phyloP scores from a whole-genome alignment of 1,284 basidiomycete genomes.

The Macrocybe sp. region DNA sequence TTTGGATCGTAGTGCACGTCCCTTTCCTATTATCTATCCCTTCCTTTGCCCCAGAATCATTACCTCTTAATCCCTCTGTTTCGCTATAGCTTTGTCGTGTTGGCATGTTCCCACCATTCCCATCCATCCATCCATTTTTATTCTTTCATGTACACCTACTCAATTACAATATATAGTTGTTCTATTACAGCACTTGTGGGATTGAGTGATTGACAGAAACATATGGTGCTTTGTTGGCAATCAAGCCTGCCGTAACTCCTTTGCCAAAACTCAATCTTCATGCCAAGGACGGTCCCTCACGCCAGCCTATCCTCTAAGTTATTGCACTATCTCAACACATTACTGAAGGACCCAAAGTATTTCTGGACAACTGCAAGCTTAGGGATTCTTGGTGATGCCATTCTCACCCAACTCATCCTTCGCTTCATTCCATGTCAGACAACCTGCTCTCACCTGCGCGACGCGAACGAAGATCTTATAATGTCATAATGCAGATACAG shows the following conservation, averaged over 20 bases:
- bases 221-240: too few relatives aligned
- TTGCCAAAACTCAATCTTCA: too few relatives aligned
- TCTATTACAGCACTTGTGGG: too few relatives aligned
- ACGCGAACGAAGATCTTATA: background rate
- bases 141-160: too few relatives aligned
- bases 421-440: conserved; percentile 73
- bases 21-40: conserved; percentile 23
- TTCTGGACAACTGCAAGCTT: conserved; percentile 63
- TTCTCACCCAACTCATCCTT: conserved; percentile 76
- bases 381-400: conserved; percentile 66
- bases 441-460: background rate
- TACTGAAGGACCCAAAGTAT: conserved; percentile 57
- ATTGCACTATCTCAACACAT: conserved; percentile 11
- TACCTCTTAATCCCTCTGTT: conserved; percentile 24
- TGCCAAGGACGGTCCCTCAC: too few relatives aligned
- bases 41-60: conserved; percentile 20
- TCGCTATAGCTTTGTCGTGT: conserved; percentile 14
- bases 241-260: too few relatives aligned
- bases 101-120: conserved; percentile 26
- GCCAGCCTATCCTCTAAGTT: background rate
- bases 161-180: too few relatives aligned
- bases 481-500: conserved; percentile 69
- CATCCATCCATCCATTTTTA: conserved; percentile 16
- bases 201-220: too few relatives aligned
- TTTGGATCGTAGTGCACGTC: conserved; percentile 36